Conservation (phyloP, 441 rosid species). For the Omphalea diandra region DNA sequence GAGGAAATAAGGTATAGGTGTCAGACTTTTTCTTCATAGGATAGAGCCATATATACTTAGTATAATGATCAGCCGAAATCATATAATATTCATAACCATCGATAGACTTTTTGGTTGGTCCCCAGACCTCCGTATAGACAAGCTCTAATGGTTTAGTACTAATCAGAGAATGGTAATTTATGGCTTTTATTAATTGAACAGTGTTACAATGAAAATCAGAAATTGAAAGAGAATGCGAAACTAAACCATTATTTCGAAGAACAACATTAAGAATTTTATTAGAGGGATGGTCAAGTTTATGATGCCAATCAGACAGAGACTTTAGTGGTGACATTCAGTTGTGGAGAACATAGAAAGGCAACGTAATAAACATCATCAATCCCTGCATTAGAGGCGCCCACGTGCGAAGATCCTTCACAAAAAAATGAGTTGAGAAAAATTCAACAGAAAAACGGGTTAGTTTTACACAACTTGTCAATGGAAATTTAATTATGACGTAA, state of each 20-base stretch:
- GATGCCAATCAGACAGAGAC: background rate
- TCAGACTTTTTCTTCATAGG: background rate
- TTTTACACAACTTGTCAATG: background rate
- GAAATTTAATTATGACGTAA: background rate
- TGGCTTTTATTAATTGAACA: background rate
- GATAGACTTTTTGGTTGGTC: background rate
- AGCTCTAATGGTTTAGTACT: background rate
- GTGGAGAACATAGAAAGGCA: background rate
- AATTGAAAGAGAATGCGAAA: background rate
- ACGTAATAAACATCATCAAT: background rate
- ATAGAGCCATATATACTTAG: background rate
- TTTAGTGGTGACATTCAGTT: background rate
- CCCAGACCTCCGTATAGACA: no score
- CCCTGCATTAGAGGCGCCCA: background rate
- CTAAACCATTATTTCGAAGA: background rate
- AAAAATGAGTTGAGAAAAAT: slow-evolving; percentile 2
- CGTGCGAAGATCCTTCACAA: background rate
- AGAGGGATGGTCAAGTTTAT: background rate
- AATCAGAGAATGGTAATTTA: background rate
- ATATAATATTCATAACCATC: background rate
- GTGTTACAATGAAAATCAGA: background rate
- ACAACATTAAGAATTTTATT: background rate
- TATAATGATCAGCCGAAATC: background rate
- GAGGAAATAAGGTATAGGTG: background rate
- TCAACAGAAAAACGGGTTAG: background rate